These are phyloP conservation scores for Fusarium sacchari DNA, from an alignment of 2,329 filamentous ascomycete species.

Conservation along the genomic window DNA sequence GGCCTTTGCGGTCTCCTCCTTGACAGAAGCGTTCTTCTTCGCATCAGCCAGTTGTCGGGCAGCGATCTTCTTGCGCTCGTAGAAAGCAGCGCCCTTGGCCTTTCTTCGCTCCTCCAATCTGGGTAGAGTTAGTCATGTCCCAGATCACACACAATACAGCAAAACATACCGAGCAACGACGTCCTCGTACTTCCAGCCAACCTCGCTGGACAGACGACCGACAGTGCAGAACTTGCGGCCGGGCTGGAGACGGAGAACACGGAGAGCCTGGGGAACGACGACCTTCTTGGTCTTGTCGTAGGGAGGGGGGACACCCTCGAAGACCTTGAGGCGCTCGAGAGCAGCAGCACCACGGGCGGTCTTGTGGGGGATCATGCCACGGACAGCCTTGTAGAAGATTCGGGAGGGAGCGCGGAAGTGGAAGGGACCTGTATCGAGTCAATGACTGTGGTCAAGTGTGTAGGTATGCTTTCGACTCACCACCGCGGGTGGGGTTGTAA, in stretches of 20 bases:
- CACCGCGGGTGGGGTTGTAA: conserved; percentile 99
- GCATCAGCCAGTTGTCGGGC: conserved; percentile 90
- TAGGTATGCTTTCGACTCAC: conserved; percentile 63
- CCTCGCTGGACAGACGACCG: conserved; percentile 96
- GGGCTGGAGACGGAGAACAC: conserved; percentile 95
- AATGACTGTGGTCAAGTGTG: conserved; percentile 48
- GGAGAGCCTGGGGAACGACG: conserved; percentile 97
- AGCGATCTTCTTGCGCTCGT: conserved; percentile 99
- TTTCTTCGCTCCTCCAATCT: conserved; percentile 99
- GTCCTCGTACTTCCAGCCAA: conserved; percentile 99
- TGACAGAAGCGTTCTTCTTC: conserved; percentile 89
- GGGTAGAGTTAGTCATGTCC: conserved; percentile 40
- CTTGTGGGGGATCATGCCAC: conserved; percentile 99
- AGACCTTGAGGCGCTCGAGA: conserved; percentile 98
- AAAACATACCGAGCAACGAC: conserved; percentile 91
- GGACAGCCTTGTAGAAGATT: conserved; percentile 99
- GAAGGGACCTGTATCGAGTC: conserved; percentile 80
- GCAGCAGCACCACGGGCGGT: conserved; percentile 96
- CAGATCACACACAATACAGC: background rate
- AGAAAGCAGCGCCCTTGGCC: conserved; percentile 99
- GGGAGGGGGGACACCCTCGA: conserved; percentile 98
- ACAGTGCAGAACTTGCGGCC: conserved; percentile 99
- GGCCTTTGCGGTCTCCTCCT: conserved; percentile 87
- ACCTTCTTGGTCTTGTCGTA: conserved; percentile 99
- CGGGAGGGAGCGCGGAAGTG: conserved; percentile 99